Evolutionary conservation across 2,329 filamentous ascomycete species (phyloP), one percentile per base, ranked within the genome.

Genomic region (Aspergillus proliferans): DNA sequence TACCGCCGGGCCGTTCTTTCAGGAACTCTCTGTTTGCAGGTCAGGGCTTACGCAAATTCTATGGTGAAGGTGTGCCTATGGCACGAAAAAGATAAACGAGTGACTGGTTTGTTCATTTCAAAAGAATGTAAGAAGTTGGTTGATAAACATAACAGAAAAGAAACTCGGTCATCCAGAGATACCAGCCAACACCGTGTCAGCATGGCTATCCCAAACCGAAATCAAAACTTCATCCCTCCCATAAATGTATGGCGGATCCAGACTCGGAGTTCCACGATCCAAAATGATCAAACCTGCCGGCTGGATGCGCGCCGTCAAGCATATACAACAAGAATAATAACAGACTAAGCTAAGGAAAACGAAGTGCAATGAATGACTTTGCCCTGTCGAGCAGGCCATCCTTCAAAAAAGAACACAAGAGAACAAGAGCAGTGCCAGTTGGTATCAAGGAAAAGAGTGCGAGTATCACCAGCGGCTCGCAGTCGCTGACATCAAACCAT

Each of bases 401-500:
- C 21, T 44, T 15, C 24, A 28, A 3, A n/a, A 19, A 44, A 9
- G n/a, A 19, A 40, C 14, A 45, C 40, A 28, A 14, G 18, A 15
- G 21, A 26, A 28, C 8, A 41, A 38, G 19, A 21, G 19, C 15
- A 18, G 19, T 38, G 24, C 21, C 40, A 42, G 18, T 15, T 30
- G 33, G 12, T 18, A 49, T 18, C 14, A 21, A 42, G 40, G 26
- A n/a, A 30, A 43, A 46, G 43, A 21, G 10, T 50, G 48, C 2
- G 28, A 48, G 34, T 49, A 47, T 21, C 10, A 40, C 18, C 22
- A 47, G 34, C 45, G 44, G 26, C 33, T 28, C 24, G 46, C 39
- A 42, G 45, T n/a, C 45, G 47, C 21, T 41, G 44, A 18, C 30
- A 49, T 36, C 21, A 50, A 43, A 58, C 30, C 36, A 47, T 48